Evolutionary conservation across 805 yeast genomes (phyloP).

Genomic region (Monosporozyma servazzii): DNA sequence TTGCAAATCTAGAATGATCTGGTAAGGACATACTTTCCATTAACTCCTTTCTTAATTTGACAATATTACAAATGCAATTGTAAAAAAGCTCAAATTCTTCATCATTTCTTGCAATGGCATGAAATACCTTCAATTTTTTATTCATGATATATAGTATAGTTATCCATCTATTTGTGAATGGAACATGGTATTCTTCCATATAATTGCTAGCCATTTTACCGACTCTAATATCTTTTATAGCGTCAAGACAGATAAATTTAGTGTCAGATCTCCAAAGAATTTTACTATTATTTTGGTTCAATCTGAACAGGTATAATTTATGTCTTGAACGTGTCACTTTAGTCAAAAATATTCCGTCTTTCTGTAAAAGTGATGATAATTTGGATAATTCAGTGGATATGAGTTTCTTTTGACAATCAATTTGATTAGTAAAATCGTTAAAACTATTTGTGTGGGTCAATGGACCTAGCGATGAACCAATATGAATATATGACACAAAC

Average conservation of each 20-base stretch:
- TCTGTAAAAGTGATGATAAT: constrained; percentile 9
- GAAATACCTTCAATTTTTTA: constrained; percentile 67
- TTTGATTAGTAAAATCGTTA: constrained; percentile 10
- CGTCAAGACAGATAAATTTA: constrained; percentile 24
- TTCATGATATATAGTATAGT: constrained; percentile 63
- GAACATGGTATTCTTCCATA: constrained; percentile 72
- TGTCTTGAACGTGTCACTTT: constrained; percentile 27
- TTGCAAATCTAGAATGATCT: constrained; percentile 48
- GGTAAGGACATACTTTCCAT: constrained; percentile 56
- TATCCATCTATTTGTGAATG: constrained; percentile 64
- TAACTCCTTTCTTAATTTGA: constrained; percentile 48
- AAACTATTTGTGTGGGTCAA: constrained; percentile 18
- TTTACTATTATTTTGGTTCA: constrained; percentile 14
- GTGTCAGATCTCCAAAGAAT: constrained; percentile 25
- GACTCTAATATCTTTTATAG: constrained; percentile 31
- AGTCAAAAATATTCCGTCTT: constrained; percentile 16
- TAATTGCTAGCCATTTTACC: constrained; percentile 74
- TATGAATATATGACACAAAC: not conserved
- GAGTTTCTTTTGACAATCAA: constrained; percentile 4
- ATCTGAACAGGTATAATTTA: constrained; percentile 15
- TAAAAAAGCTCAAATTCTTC: constrained; percentile 47
- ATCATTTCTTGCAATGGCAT: constrained; percentile 54
- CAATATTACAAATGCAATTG: constrained; percentile 45
- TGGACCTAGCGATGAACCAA: constrained; percentile 13
- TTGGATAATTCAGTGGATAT: constrained; percentile 6